A percentile compares a stretch with the other conserved stretches of the same genome.
These are phyloP conservation scores for Verticillium klebahnii DNA, from an alignment of 2,329 filamentous ascomycete species.

Conservation along the genomic window DNA sequence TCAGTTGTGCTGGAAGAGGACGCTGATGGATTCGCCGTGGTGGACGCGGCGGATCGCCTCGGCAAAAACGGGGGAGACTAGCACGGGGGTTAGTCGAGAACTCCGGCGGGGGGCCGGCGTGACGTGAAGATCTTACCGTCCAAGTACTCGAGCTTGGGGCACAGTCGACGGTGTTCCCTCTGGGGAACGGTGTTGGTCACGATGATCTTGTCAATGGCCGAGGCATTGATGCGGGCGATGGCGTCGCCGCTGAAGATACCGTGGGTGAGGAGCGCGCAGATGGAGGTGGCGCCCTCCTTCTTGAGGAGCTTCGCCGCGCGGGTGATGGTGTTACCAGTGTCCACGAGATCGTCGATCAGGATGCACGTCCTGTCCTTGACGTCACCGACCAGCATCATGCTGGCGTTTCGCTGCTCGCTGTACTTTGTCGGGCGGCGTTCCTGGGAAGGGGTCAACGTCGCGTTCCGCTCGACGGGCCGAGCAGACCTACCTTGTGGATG, in stretches of 20 bases:
- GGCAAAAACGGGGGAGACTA: slow-evolving; percentile 78
- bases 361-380: slow-evolving; percentile 79
- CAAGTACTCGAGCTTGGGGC: slow-evolving; percentile 85
- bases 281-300: slow-evolving; percentile 85
- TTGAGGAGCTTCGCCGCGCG: slow-evolving; percentile 95
- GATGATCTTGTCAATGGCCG: slow-evolving; percentile 85
- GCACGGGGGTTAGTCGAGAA: slow-evolving; percentile 1
- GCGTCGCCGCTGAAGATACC: slow-evolving; percentile 94
- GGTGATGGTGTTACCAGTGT: slow-evolving; percentile 96
- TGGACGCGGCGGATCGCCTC: slow-evolving; percentile 95
- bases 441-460: slow-evolving; percentile 34
- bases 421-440: slow-evolving; percentile 87
- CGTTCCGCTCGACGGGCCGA: background rate
- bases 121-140: slow-evolving; percentile 43
- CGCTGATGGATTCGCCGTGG: slow-evolving; percentile 95
- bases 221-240: slow-evolving; percentile 89
- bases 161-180: slow-evolving; percentile 69
- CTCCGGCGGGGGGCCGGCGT: background rate
- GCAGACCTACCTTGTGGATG: slow-evolving; percentile 82
- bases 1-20: slow-evolving; percentile 58
- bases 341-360: slow-evolving; percentile 87
- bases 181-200: slow-evolving; percentile 96
- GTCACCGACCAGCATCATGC: slow-evolving; percentile 93
- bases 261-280: slow-evolving; percentile 91
- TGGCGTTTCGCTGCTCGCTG: slow-evolving; percentile 82